A percentile compares a stretch with the other conserved stretches of the same genome.
phyloP scores from a whole-genome alignment of 2,329 filamentous ascomycete species.

The Hymenoscyphus occultus region DNA sequence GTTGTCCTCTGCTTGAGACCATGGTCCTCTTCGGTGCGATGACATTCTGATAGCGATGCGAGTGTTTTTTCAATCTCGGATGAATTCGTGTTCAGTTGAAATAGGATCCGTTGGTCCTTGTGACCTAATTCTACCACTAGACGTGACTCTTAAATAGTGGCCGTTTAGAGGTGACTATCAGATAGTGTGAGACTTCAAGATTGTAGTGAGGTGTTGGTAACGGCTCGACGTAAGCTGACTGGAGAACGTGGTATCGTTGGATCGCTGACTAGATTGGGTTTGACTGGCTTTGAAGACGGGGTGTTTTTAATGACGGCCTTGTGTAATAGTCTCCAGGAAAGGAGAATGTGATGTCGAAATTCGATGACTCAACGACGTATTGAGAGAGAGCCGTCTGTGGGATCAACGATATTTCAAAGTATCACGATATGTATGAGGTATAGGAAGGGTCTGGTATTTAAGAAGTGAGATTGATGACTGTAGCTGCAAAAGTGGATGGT shows the following conservation, averaged over 20 bases:
- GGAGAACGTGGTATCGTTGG: neutral
- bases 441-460: neutral
- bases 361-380: neutral
- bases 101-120: neutral
- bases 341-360: neutral
- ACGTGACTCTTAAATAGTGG: neutral
- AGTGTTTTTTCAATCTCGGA: neutral
- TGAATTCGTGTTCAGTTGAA: neutral
- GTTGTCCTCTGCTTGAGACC: slow-evolving; percentile 75
- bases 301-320: neutral
- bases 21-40: slow-evolving; percentile 71
- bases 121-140: neutral
- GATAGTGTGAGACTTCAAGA: neutral
- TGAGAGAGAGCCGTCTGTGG: neutral
- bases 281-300: neutral
- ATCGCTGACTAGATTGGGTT: neutral
- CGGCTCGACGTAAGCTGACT: neutral
- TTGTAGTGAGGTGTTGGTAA: neutral
- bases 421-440: neutral
- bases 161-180: neutral
- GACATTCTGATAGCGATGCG: slow-evolving; percentile 24
- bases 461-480: neutral
- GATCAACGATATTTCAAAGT: neutral
- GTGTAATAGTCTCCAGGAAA: neutral
- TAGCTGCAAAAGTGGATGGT: slow-evolving; percentile 5